Conservation (phyloP, 305 asterid genomes). For the Plantago lanceolata region DNA sequence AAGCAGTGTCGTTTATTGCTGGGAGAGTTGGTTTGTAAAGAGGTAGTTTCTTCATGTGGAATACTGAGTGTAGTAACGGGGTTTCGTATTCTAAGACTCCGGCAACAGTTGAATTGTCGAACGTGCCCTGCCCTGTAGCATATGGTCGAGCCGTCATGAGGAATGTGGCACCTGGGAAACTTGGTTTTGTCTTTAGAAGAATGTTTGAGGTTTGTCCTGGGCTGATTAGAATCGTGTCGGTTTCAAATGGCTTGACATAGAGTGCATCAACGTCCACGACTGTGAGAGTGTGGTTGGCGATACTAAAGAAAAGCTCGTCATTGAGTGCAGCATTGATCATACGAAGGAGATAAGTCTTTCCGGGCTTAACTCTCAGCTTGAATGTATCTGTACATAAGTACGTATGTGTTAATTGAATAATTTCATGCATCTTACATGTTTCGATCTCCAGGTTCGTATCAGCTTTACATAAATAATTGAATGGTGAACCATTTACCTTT, state of each 20-base stretch:
- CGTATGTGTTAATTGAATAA: too few relatives aligned
- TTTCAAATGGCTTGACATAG: constrained; percentile 52
- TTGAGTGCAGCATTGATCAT: constrained; percentile 65
- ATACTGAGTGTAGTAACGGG: constrained; percentile 20
- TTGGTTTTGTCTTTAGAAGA: constrained; percentile 36
- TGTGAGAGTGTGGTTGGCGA: constrained; percentile 41
- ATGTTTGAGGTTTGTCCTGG: constrained; percentile 70
- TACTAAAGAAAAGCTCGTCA: constrained; percentile 56
- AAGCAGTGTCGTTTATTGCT: constrained; percentile 39
- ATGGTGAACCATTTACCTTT: constrained; percentile 34
- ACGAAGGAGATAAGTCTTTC: constrained; percentile 53
- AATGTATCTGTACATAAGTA: constrained; percentile 48
- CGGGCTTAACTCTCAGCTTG: constrained; percentile 45
- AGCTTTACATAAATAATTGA: too few relatives aligned
- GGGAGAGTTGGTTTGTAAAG: constrained; percentile 42
- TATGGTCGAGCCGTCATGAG: constrained; percentile 40
- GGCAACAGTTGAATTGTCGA: constrained; percentile 35
- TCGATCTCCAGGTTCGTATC: too few relatives aligned
- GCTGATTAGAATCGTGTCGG: constrained; percentile 34
- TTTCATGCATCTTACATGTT: too few relatives aligned
- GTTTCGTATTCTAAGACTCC: constrained; percentile 35
- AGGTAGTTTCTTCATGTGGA: constrained; percentile 33
- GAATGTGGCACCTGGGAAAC: constrained; percentile 29
- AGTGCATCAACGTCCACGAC: constrained; percentile 57
- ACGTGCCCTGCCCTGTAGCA: constrained; percentile 34